Evolutionary conservation across 495 filamentous ascomycete species (phyloP), one percentile per base, ranked within the genome.

Genomic region (Bacidia rubella): DNA sequence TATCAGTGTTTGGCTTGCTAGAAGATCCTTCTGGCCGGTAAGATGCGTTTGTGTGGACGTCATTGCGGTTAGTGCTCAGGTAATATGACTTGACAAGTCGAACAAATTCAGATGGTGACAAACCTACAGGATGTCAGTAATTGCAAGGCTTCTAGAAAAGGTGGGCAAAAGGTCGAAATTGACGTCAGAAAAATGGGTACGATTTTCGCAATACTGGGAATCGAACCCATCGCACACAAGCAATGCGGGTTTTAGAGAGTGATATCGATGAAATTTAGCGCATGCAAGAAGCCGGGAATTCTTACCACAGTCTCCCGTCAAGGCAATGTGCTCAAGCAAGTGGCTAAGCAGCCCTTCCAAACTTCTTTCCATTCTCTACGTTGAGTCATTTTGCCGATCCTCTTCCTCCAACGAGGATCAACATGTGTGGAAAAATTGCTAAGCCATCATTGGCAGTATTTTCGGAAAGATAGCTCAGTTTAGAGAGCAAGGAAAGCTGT

Each of bases 291-390:
- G 7, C 15, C 29, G 29, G 29, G 7, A 54, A 11, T 47, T 76
- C 84, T 68, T 65, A 90, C 86, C 86, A 70, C 76, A 71, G 54
- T 76, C 74, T 26, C 86, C 85, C 49, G 69, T 70, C 40, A 82
- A 69, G 32, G 85, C 83, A 62, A 90, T 82, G 70, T 85, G 82
- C 19, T 75, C 74, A 43, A 90, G 66, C 45, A 90, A 66, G 61
- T 77, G 80, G 57, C 83, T 75, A 45, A 89, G 79, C 65, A 92
- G 66, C 53, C 78, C 78, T 64, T 87, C 82, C 50, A 86, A 67
- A 54, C 77, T 76, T 47, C 65, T 70, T 50, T 70, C 77, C 86
- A 90, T 89, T 11, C 20, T n/a, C 19, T n/a, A 32, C 1, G 3
- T 20, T 15, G 11, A 52, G 17, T 20, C 54, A 57, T 51, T 7